Percentiles rank a stretch among this genome's conserved stretches.
Evolutionary conservation across 2,329 filamentous ascomycete genomes (phyloP).

Genomic region (Fulvia fulva): DNA sequence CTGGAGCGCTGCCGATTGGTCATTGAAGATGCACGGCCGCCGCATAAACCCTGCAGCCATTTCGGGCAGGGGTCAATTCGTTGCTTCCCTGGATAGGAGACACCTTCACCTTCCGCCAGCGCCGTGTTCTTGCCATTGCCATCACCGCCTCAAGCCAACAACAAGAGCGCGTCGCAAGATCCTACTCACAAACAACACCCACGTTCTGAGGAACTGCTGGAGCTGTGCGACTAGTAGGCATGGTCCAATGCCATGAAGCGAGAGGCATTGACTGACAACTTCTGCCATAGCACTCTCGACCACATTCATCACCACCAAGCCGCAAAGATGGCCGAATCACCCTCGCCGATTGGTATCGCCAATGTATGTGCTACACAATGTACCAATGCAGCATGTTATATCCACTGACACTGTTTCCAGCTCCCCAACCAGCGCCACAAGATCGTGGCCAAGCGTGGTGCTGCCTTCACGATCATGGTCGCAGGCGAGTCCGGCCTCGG

Average conservation of each 20-base stretch:
- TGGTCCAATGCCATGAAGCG: background rate
- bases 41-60: background rate
- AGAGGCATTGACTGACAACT: slow-evolving; percentile 4
- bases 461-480: slow-evolving; percentile 99
- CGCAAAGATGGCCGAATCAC: slow-evolving; percentile 58
- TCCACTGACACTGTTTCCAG: slow-evolving; percentile 43
- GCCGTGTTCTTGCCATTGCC: background rate
- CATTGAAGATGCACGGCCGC: background rate
- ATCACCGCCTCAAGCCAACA: background rate
- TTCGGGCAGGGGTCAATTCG: background rate
- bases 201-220: background rate
- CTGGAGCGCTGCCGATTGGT: background rate
- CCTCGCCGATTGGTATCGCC: slow-evolving; percentile 69
- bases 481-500: slow-evolving; percentile 96
- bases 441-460: slow-evolving; percentile 78
- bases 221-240: background rate
- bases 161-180: background rate
- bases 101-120: background rate
- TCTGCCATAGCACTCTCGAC: slow-evolving; percentile 5
- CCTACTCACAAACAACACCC: background rate
- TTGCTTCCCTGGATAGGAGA: slow-evolving; percentile 2
- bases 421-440: slow-evolving; percentile 70
- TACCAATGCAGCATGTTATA: background rate
- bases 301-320: slow-evolving; percentile 5
- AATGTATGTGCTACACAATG: slow-evolving; percentile 53